phyloP scores from a whole-genome alignment of 1,284 basidiomycete species.

The Sanghuangporus sanghuang region DNA sequence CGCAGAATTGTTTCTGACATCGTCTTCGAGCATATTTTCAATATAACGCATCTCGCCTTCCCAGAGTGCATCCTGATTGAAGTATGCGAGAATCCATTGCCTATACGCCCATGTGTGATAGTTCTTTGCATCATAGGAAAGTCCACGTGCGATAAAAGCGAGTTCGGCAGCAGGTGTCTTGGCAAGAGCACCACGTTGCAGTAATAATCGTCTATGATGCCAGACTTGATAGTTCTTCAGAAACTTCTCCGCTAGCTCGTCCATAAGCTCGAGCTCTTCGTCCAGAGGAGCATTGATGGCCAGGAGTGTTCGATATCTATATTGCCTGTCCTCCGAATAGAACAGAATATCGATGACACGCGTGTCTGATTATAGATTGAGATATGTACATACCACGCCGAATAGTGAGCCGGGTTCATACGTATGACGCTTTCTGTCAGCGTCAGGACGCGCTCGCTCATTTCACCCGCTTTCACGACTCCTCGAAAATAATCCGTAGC shows the following conservation, averaged over 20 bases:
- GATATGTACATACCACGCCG: slow-evolving; percentile 68
- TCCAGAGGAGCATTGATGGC: slow-evolving; percentile 62
- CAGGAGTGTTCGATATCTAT: slow-evolving; percentile 81
- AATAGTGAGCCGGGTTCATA: slow-evolving; percentile 90
- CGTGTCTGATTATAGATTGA: neutral
- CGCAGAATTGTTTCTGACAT: slow-evolving; percentile 94
- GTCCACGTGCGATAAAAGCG: slow-evolving; percentile 66
- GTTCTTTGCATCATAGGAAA: slow-evolving; percentile 82
- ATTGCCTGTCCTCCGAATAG: slow-evolving; percentile 63
- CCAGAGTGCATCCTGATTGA: slow-evolving; percentile 67
- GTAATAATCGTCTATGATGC: slow-evolving; percentile 88
- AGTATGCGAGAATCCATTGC: slow-evolving; percentile 86
- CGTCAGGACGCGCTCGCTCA: slow-evolving; percentile 73
- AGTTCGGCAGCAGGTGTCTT: slow-evolving; percentile 49
- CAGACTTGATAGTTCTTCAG: slow-evolving; percentile 97
- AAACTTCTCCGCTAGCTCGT: slow-evolving; percentile 74
- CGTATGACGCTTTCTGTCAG: slow-evolving; percentile 84
- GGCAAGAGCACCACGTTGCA: slow-evolving; percentile 22
- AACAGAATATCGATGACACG: neutral
- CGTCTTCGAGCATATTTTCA: slow-evolving; percentile 67
- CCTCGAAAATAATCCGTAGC: slow-evolving; percentile 90
- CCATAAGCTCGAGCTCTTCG: slow-evolving; percentile 76
- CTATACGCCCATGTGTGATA: slow-evolving; percentile 96
- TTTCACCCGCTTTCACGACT: slow-evolving; percentile 70
- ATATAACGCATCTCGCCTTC: slow-evolving; percentile 72